Evolutionary conservation across 1,284 basidiomycete species (phyloP), one percentile per base, ranked within the genome.

Genomic region (Fomitopsis betulina): DNA sequence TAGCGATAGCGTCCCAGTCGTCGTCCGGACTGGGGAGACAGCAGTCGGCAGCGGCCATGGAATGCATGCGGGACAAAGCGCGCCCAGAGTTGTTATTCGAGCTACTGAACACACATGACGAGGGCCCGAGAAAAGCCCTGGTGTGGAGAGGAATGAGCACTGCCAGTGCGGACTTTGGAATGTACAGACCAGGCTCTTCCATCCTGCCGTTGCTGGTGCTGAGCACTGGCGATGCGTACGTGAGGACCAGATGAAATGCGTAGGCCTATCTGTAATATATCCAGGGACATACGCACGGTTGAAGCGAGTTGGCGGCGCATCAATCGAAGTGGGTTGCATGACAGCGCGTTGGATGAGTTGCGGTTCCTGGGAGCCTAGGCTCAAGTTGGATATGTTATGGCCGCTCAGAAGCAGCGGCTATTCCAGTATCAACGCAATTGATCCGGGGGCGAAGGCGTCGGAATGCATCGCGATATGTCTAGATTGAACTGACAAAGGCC

Each of bases 331-430:
- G 49, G 30, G 49, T 35, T 51, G 33, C 49, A 51, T 37, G 49
- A 51, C 32, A 51, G n/a, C 7, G 30, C 30, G 49, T 51, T 35
- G 49, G 12, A 9, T 51, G 49, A 51, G 49, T 51, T 51, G 33
- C 30, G 23, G 53, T 43, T 55, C 53, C 53, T 54, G 52, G 39
- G 39, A 55, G 42, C n/a, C 53, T 45, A 55, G 53, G 25, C 40
- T 40, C 13, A 43, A 43, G 53, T 33, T 43, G 49, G 49, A 51
- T 37, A 51, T 51, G 49, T 55, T 55, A 53, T 42, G 53, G 53
- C 53, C 53, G 53, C 53, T 45, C 40, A 55, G 52, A 42, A 55
- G 53, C 39, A 43, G 53, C 53, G 39, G 53, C 53, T 35, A 45
- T 55, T 37, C 25, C 32, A 55, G 25, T 55, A 35, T 32, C 38